Evolutionary conservation across 352 stramenopile genomes (phyloP), one percentile per base, ranked within the genome.

Genomic region (Halophytophthora batemanensis): DNA sequence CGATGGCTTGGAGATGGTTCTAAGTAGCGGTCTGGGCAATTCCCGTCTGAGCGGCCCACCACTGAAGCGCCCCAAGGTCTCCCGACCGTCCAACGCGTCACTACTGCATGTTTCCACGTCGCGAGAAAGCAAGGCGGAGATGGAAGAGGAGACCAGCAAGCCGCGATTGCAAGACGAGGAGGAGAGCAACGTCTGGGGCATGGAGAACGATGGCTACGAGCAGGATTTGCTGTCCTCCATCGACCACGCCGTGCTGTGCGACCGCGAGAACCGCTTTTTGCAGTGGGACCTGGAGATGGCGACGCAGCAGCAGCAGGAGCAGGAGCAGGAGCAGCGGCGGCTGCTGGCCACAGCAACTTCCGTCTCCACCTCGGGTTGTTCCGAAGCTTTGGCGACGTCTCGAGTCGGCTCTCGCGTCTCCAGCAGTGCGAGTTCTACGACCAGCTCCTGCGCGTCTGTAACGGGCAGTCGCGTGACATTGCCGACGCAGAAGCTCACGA

Each of bases 211-310:
- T 44, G 69, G 66, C 41, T 86, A 87, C 23, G 68, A 87, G 61
- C 77, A 86, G 37, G 77, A 87, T 33, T 50, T 90, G 43, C 68
- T 90, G 6, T 75, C 73, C 11, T 88, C 75, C 3, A 92, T 92
- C 48, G 82, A 92, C 46, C 82, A 90, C 45, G 73, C 77, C 13
- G 79, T 88, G 39, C 61, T 92, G 28, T 92, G 82, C 41, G 82
- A 92, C 54, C 80, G 80, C 19, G 77, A 90, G 55, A 92, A 92
- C 54, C 77, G 82, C 2, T 92, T 92, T 46, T 48, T 89, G 44
- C 74, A 87, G 50, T 88, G 77, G 77, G 77, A 87, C 44, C 36
- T 88, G 6, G 74, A 90, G 51, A 75, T 80, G 25, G 78, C 78
- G 45, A 64, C 63, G 11, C 61, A 70, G 50, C 51, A 70, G 17